Evolutionary conservation across 352 stramenopile species (phyloP).

Genomic region (Globisporangium parvum): DNA sequence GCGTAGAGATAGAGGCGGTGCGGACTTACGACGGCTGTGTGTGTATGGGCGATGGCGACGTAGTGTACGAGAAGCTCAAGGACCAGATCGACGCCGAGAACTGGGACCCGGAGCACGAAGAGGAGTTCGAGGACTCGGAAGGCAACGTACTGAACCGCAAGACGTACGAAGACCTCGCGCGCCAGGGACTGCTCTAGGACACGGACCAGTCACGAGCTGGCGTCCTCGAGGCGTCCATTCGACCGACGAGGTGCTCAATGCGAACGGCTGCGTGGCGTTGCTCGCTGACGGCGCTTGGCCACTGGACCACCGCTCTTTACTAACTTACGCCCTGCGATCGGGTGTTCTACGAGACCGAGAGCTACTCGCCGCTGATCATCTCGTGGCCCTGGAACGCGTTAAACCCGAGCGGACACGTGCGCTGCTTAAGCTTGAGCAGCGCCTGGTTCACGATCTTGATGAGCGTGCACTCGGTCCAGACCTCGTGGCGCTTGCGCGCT

Average conservation of each 20-base stretch:
- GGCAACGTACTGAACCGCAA: slow-evolving; percentile 97
- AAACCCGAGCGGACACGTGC: slow-evolving; percentile 18
- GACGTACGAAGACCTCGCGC: slow-evolving; percentile 97
- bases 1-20: slow-evolving; percentile 1
- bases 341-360: slow-evolving; percentile 38
- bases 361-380: slow-evolving; percentile 10
- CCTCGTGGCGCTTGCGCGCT: slow-evolving; percentile 8
- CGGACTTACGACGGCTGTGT: not conserved
- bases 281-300: too few relatives aligned
- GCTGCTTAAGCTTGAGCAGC: slow-evolving; percentile 14
- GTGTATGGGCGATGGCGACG: slow-evolving; percentile 7
- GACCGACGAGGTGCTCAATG: too few relatives aligned
- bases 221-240: too few relatives aligned
- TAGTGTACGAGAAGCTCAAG: slow-evolving; percentile 97
- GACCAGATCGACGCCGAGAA: slow-evolving; percentile 90
- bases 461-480: slow-evolving; percentile 18
- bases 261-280: too few relatives aligned
- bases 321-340: slow-evolving; percentile 1
- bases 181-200: slow-evolving; percentile 93
- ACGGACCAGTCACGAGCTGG: too few relatives aligned
- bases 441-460: slow-evolving; percentile 13
- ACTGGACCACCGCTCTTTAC: too few relatives aligned
- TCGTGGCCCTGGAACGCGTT: slow-evolving; percentile 11
- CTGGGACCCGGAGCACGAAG: slow-evolving; percentile 92
- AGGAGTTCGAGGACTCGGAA: slow-evolving; percentile 99